phyloP scores from a whole-genome alignment of 2,329 filamentous ascomycete species.

The Colletotrichum siamense region DNA sequence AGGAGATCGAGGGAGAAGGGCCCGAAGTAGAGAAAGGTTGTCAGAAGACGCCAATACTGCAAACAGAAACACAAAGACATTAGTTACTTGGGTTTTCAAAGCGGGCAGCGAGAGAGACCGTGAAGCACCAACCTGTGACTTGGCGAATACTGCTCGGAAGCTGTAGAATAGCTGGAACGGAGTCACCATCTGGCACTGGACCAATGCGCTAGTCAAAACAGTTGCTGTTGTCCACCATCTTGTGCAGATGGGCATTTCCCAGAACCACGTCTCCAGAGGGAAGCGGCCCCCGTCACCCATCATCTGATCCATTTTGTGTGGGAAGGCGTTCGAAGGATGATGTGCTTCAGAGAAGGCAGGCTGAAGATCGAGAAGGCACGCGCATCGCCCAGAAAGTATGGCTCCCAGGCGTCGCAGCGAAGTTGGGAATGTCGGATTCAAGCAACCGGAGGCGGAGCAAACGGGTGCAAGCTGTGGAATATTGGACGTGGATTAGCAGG shows the following conservation, averaged over 20 bases:
- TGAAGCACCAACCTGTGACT: slow-evolving; percentile 75
- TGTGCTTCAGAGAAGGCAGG: neutral
- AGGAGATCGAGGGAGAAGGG: slow-evolving; percentile 92
- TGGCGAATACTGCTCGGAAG: slow-evolving; percentile 87
- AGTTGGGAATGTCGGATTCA: neutral
- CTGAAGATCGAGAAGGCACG: neutral
- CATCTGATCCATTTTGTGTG: slow-evolving; percentile 58
- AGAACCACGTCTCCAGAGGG: slow-evolving; percentile 97
- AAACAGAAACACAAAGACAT: neutral
- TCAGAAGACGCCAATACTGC: slow-evolving; percentile 95
- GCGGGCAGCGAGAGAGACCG: neutral
- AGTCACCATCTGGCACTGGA: slow-evolving; percentile 91
- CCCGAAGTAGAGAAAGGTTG: slow-evolving; percentile 97
- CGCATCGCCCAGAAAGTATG: neutral
- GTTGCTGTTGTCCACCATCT: slow-evolving; percentile 97
- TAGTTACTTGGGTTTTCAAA: slow-evolving; percentile 5
- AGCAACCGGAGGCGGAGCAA: neutral
- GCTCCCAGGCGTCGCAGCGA: neutral
- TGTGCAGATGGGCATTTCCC: slow-evolving; percentile 96
- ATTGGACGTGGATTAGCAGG: neutral
- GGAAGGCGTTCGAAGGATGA: neutral
- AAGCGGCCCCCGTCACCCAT: slow-evolving; percentile 67
- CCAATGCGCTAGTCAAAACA: slow-evolving; percentile 83
- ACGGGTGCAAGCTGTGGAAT: neutral
- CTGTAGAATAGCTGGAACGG: slow-evolving; percentile 98